Evolutionary conservation across 208 protist genomes (phyloP), one percentile per base, ranked within the genome.

Genomic region (Jaenimonas drosophilae): DNA sequence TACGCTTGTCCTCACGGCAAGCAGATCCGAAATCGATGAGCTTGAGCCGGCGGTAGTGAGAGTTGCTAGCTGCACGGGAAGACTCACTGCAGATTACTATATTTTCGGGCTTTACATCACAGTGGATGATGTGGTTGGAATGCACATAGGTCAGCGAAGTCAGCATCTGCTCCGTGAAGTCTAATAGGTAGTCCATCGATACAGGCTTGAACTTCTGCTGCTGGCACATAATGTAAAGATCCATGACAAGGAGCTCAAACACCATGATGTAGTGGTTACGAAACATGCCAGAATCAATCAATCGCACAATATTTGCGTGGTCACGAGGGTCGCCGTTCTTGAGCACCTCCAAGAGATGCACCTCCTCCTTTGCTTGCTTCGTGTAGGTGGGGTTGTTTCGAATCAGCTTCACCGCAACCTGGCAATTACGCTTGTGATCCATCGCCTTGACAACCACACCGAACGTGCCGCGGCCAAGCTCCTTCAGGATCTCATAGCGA

Each of bases 11-110:
- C 33, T 93, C 83, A 64, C 90, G 96, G 74, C 96, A 99, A 9
- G 84, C 82, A 36, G 85, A 96, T 27, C 97, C 97, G 61, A 99
- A 97, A 74, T 99, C 97, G 57, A 99, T 99, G 19, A 99, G 73
- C 62, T 98, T 98, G 59, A 99, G 75, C n/a, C n/a, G n/a, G n/a
- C n/a, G n/a, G n/a, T n/a, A n/a, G n/a, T n/a, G n/a, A n/a, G n/a
- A n/a, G 20, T 59, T 61, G 27, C 56, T 54, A 28, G 65, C 70
- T 37, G 55, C 70, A 23, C 72, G 42, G 20, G 78, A 66, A 56
- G 68, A 65, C 0, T 30, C 25, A 9, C 31, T 7, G 7, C 24
- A 32, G 17, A 42, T 36, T 20, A 97, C 80, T 47, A 98, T 93
- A 65, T 98, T 98, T 60, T 98, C 95, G 4, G 95, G 96, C 68